Evolutionary conservation across 169 alveolate species (phyloP), one percentile per base, ranked within the genome.

Genomic region (Eimeria maxima): DNA sequence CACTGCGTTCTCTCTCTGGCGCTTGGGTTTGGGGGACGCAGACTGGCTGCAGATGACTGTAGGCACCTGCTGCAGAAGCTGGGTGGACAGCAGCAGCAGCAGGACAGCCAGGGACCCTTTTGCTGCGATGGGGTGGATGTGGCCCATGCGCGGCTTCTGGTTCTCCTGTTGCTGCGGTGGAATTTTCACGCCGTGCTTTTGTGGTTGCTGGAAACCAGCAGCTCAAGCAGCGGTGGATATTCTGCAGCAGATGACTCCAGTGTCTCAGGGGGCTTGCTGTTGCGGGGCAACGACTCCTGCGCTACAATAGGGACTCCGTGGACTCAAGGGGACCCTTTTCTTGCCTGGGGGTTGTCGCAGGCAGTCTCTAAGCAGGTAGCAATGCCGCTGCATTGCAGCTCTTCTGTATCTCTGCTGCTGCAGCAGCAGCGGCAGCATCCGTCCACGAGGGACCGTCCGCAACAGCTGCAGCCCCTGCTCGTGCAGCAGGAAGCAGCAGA

Each of bases 131-230:
- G 87, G n/a, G 63, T 76, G 18, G 63, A 76, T 6, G 60, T 44
- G 27, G 87, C 87, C 18, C 60, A 44, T 4, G 87, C 87, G 4
- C 87, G 87, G 1, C 87, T 76, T 4, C 16, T 76, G 87, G 63
- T 76, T 63, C 87, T 76, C 63, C 87, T 76, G 27, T 38, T 76
- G 38, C 87, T 76, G 87, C 87, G 87, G 29, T 76, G 87, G 87
- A 63, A 42, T 14, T 76, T 76, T 22, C 87, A 76, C 63, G 63
- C 38, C 14, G 87, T 42, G 87, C 63, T 76, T 33, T 7, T 44
- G 63, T 63, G 60, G 57, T 47, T 76, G 63, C 33, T 76, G 33
- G 87, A 76, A 47, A 2, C 47, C 78, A 67, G 78, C 78, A 67
- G 78, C 78, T 27, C 38, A 57, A 76, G 65, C 87, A 76, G 87